A percentile compares a stretch with the other conserved stretches of the same genome.
phyloP scores from a whole-genome alignment of 73 alveolate species.

The Uronychia setigera region DNA sequence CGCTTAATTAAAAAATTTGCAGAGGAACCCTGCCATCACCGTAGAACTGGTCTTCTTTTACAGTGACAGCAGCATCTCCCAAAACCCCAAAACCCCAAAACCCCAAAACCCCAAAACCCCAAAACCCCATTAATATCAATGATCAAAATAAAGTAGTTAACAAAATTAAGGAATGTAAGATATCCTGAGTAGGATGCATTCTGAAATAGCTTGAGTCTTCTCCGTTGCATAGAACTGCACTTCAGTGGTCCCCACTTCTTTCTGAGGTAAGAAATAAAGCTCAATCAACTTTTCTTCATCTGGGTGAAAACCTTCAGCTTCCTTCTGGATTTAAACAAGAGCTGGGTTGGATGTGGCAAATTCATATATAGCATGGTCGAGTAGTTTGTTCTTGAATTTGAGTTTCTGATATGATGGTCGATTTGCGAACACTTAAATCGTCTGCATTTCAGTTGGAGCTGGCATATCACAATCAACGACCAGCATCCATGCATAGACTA shows the following conservation, averaged over 20 bases:
- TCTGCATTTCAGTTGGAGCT: slow-evolving; percentile 17
- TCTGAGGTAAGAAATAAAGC: slow-evolving; percentile 38
- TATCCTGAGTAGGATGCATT: neutral
- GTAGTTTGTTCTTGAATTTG: slow-evolving; percentile 45
- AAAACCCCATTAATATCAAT: too few species aligned
- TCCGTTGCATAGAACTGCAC: neutral
- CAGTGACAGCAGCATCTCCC: too few species aligned
- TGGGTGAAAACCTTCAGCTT: slow-evolving; percentile 19
- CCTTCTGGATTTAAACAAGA: slow-evolving; percentile 18
- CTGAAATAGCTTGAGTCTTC: neutral
- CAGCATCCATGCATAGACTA: slow-evolving; percentile 59
- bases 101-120: too few species aligned
- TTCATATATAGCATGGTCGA: slow-evolving; percentile 36
- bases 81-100: too few species aligned
- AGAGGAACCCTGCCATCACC: too few species aligned
- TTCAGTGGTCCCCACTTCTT: slow-evolving; percentile 8
- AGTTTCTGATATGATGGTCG: slow-evolving; percentile 17
- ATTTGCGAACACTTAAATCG: slow-evolving; percentile 8
- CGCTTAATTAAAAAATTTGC: too few species aligned
- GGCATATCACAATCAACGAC: slow-evolving; percentile 56
- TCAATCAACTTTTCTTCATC: slow-evolving; percentile 30
- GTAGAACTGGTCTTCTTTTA: too few species aligned
- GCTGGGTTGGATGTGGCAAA: slow-evolving; percentile 54
- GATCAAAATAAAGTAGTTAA: too few species aligned
- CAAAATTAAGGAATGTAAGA: neutral